Base-by-base conservation (phyloP, 352 stramenopile species). In the Pythium oligandrum region DNA sequence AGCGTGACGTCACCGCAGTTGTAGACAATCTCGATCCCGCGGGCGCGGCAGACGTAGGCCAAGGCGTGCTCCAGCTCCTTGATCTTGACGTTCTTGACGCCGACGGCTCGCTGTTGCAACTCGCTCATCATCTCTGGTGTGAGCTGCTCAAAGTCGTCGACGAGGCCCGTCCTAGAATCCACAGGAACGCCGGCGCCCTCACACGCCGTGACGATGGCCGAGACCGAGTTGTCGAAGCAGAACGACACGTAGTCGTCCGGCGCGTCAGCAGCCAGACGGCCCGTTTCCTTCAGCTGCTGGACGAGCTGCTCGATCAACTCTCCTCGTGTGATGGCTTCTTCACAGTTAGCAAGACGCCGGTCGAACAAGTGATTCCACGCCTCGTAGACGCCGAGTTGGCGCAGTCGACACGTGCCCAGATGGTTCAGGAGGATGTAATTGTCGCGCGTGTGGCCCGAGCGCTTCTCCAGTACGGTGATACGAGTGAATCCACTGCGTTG, bases 31-130 rank as follows among this genome's bases (percentile, higher is more conserved):
- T 48, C 34, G 30, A 69, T 51, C 2, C 53, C 53, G 17, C 51
- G 51, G 8, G 53, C 46, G 6, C 49, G 43, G 31, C 55, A 64
- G n/a, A 69, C 10, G 39, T 51, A 36, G 6, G 55, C 61, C 61
- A 69, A 64, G n/a, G 61, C 61, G 40, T 59, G 55, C 26, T 69
- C 61, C 11, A 64, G 56, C 35, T 69, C 61, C 7, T 54, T 53
- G 40, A 69, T 64, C 43, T 64, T 57, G 4, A 55, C 55, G 40
- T 61, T 64, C 17, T 64, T 45, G 3, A 68, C 55, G 9, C 55
- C 55, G 1, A 64, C 7, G 3, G 32, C 61, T 6, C 52, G 61
- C 39, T 68, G 51, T 26, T 68, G 61, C 10, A 63, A 52, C 7
- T 57, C 55, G 1, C 42, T 43, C 30, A 69, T 48, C 52, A 62